Percentiles rank a stretch among this genome's conserved stretches.
These are phyloP conservation scores for Ophiostoma angusticollis DNA, from an alignment of 2,329 filamentous ascomycete species.

Conservation along the genomic window DNA sequence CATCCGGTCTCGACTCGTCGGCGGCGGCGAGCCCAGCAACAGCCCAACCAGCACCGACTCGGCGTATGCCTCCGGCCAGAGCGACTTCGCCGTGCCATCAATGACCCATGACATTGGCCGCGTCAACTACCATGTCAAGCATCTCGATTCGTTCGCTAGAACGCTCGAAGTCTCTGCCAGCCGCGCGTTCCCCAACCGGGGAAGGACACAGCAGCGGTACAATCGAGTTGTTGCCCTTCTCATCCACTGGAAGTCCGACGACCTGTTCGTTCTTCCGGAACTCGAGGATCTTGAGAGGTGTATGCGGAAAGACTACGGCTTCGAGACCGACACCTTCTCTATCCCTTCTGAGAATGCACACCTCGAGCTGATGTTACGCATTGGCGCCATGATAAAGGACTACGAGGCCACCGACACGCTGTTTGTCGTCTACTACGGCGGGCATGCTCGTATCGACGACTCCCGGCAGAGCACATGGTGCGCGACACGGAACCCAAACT, in stretches of 20 bases:
- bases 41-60: slow-evolving; percentile 36
- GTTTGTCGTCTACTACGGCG: slow-evolving; percentile 46
- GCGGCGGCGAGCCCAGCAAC: slow-evolving; percentile 29
- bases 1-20: slow-evolving; percentile 36
- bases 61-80: slow-evolving; percentile 32
- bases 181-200: slow-evolving; percentile 44
- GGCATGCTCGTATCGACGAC: slow-evolving; percentile 46
- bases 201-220: slow-evolving; percentile 39
- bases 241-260: slow-evolving; percentile 45
- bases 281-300: slow-evolving; percentile 43
- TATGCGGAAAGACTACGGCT: slow-evolving; percentile 41
- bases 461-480: slow-evolving; percentile 49
- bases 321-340: slow-evolving; percentile 43
- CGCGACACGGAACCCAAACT: slow-evolving; percentile 39
- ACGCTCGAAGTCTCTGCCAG: slow-evolving; percentile 43
- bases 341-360: slow-evolving; percentile 47
- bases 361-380: slow-evolving; percentile 43
- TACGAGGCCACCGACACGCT: slow-evolving; percentile 40
- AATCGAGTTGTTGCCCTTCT: slow-evolving; percentile 41
- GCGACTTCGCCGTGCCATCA: slow-evolving; percentile 25
- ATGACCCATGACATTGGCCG: slow-evolving; percentile 46
- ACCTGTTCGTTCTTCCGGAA: slow-evolving; percentile 45
- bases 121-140: slow-evolving; percentile 45
- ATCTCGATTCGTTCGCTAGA: slow-evolving; percentile 40
- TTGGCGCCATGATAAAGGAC: slow-evolving; percentile 44